Evolutionary conservation across 164 flowering plant species (phyloP).

Genomic region (Protea cynaroides): DNA sequence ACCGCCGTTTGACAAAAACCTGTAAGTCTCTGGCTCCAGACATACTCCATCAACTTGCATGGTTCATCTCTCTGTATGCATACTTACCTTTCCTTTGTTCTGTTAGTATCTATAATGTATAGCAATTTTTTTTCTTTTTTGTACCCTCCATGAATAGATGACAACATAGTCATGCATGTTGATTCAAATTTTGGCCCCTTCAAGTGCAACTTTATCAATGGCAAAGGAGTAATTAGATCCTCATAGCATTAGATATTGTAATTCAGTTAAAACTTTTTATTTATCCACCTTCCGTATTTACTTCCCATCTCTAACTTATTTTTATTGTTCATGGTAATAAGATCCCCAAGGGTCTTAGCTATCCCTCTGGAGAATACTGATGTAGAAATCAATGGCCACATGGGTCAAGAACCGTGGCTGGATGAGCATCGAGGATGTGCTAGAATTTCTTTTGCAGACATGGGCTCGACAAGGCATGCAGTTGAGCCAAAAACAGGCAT

Average conservation of each 20-base stretch:
- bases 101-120: neutral
- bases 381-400: slow-evolving; percentile 29
- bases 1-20: slow-evolving; percentile 47
- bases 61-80: neutral
- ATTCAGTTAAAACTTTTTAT: neutral
- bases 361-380: slow-evolving; percentile 40
- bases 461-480: slow-evolving; percentile 41
- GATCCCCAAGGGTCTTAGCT: slow-evolving; percentile 47
- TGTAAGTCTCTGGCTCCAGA: slow-evolving; percentile 38
- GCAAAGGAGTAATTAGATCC: neutral
- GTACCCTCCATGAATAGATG: neutral
- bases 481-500: slow-evolving; percentile 88
- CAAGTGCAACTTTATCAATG: neutral
- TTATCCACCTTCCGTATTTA: neutral
- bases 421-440: slow-evolving; percentile 38
- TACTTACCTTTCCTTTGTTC: neutral
- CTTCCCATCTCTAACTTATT: slow-evolving; percentile 2
- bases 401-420: slow-evolving; percentile 44
- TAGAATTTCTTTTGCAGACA: slow-evolving; percentile 34
- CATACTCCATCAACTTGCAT: neutral
- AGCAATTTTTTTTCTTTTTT: no score
- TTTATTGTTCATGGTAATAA: slow-evolving; percentile 20
- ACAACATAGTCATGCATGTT: neutral
- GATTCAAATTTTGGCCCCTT: neutral
- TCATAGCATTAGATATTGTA: no score